Evolutionary conservation across 1,139 yeast species (phyloP).

Genomic region (Yamadazyma pseudoaaseri): DNA sequence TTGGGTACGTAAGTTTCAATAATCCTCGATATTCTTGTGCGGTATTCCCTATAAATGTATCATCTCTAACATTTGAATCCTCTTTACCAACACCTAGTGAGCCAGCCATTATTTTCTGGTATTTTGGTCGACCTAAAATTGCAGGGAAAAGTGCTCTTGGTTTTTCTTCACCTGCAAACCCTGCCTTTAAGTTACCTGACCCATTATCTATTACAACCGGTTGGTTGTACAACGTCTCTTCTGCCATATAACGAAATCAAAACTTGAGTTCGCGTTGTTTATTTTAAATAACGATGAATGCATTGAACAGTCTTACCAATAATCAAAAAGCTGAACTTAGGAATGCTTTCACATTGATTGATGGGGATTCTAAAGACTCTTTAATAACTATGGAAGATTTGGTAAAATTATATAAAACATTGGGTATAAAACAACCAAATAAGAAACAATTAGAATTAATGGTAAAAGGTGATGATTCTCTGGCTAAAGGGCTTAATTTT

Average conservation of each 20-base stretch:
- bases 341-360: slow-evolving; percentile 63
- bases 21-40: slow-evolving; percentile 81
- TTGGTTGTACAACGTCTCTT: slow-evolving; percentile 56
- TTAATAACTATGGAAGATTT: slow-evolving; percentile 60
- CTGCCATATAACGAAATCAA: slow-evolving; percentile 2
- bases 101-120: slow-evolving; percentile 82
- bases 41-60: slow-evolving; percentile 62
- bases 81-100: slow-evolving; percentile 27
- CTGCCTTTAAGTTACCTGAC: slow-evolving; percentile 84
- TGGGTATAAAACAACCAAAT: slow-evolving; percentile 43
- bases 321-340: slow-evolving; percentile 44
- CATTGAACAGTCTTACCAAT: slow-evolving; percentile 38
- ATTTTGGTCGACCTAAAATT: slow-evolving; percentile 79
- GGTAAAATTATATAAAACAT: slow-evolving; percentile 49
- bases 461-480: slow-evolving; percentile 30
- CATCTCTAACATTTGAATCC: slow-evolving; percentile 19
- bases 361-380: slow-evolving; percentile 77
- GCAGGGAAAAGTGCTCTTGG: slow-evolving; percentile 59
- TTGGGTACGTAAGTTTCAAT: slow-evolving; percentile 66
- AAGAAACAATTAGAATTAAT: slow-evolving; percentile 47
- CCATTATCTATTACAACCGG: slow-evolving; percentile 94
- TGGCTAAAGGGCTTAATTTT: slow-evolving; percentile 53
- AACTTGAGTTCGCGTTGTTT: slow-evolving; percentile 2
- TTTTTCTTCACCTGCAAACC: slow-evolving; percentile 88
- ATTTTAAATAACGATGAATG: slow-evolving; percentile 18